Evolutionary conservation across 768 basidiomycete genomes (phyloP).

Genomic region (Podaxis sp.): DNA sequence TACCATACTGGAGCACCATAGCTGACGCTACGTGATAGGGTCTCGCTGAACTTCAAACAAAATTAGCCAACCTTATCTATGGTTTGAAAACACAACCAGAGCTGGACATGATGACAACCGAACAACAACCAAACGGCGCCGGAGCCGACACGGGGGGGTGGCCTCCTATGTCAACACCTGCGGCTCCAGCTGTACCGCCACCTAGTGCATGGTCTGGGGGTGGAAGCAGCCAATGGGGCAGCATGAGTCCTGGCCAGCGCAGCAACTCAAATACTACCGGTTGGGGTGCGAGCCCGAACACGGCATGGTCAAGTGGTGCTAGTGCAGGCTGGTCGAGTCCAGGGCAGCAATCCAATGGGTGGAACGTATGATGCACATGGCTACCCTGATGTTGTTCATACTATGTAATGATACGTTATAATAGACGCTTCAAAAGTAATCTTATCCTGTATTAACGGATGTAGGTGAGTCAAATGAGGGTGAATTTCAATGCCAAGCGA

Average conservation of each 20-base stretch:
- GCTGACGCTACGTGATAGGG: slow-evolving; percentile 46
- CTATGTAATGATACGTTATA: not conserved
- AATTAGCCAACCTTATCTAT: slow-evolving; percentile 77
- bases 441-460: not conserved
- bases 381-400: not conserved
- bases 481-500: not conserved
- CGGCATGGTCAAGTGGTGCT: slow-evolving; percentile 12
- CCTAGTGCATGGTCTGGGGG: slow-evolving; percentile 26
- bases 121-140: slow-evolving; percentile 35
- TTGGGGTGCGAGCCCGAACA: slow-evolving; percentile 14
- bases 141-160: slow-evolving; percentile 24
- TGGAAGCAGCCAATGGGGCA: slow-evolving; percentile 22
- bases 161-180: slow-evolving; percentile 23
- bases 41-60: slow-evolving; percentile 74
- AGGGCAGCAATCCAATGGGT: slow-evolving; percentile 51
- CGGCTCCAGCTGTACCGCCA: slow-evolving; percentile 20
- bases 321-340: slow-evolving; percentile 18
- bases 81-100: slow-evolving; percentile 68
- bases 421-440: not conserved
- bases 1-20: slow-evolving; percentile 4
- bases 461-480: not conserved
- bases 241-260: slow-evolving; percentile 11
- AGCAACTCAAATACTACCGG: slow-evolving; percentile 8
- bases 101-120: slow-evolving; percentile 47
- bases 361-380: slow-evolving; percentile 41